Evolutionary conservation across 306 rosid species (phyloP).

Genomic region (Citrullus colocynthis): DNA sequence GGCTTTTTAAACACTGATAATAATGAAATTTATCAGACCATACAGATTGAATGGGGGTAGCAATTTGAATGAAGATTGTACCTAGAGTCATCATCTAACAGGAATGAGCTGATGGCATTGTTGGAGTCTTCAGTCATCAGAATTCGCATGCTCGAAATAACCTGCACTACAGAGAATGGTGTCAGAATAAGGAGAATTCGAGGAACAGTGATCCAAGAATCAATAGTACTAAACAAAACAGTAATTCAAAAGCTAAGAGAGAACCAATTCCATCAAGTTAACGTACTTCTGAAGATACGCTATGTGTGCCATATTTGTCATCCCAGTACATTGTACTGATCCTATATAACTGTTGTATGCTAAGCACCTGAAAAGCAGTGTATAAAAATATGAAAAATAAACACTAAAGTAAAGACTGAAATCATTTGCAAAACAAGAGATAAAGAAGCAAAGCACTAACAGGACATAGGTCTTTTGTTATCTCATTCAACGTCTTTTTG

Average conservation of each 20-base stretch:
- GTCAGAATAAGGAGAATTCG: background rate
- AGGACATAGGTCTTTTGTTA: conserved; percentile 95
- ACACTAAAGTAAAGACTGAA: background rate
- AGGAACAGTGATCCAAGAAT: conserved; percentile 9
- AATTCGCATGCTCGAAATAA: conserved; percentile 78
- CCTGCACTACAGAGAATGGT: conserved; percentile 29
- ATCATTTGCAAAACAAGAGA: background rate
- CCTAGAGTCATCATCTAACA: conserved; percentile 97
- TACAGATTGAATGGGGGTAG: background rate
- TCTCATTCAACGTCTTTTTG: conserved; percentile 83
- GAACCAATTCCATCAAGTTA: background rate
- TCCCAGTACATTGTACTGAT: conserved; percentile 99
- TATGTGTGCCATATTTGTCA: conserved; percentile 96
- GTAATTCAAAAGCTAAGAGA: conserved; percentile 4
- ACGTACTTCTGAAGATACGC: conserved; percentile 91
- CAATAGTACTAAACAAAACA: background rate
- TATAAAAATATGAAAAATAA: conserved; percentile 6
- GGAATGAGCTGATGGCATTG: conserved; percentile 91
- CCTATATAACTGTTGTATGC: conserved; percentile 96
- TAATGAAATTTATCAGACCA: background rate
- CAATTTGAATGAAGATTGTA: conserved; percentile 11
- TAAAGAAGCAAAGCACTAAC: conserved; percentile 37
- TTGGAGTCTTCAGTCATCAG: conserved; percentile 91
- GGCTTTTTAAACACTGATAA: too few species aligned
- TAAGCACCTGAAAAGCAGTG: conserved; percentile 58